These are phyloP conservation scores for Picochlorum sp. DNA, from an alignment of 139 green algal genomes.

Conservation along the genomic window DNA sequence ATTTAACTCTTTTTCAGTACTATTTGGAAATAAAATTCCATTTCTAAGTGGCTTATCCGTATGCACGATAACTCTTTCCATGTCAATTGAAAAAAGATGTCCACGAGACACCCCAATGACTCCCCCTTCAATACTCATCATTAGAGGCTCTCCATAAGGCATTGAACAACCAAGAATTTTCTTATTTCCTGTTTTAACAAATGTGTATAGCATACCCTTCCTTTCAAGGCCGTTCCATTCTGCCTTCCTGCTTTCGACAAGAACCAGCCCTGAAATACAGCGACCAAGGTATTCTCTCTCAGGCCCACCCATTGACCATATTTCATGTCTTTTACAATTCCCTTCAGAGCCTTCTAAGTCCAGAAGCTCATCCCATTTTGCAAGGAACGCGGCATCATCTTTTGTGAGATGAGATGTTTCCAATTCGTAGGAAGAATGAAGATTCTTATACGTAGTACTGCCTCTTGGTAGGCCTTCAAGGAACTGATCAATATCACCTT, in stretches of 20 bases:
- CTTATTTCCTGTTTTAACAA: background rate
- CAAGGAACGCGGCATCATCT: conserved; percentile 39
- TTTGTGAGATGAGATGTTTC: conserved; percentile 22
- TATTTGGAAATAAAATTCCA: conserved; percentile 3
- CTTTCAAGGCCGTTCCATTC: background rate
- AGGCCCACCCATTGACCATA: conserved; percentile 48
- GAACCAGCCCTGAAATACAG: conserved; percentile 36
- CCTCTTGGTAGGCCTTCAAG: conserved; percentile 19
- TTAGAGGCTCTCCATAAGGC: conserved; percentile 37
- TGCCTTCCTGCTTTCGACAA: background rate
- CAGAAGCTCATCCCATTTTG: conserved; percentile 54
- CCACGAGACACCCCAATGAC: conserved; percentile 16
- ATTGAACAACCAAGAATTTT: background rate
- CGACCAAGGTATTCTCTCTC: conserved; percentile 42
- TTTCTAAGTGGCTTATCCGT: conserved; percentile 17
- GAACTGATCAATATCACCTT: conserved; percentile 9
- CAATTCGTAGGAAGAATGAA: conserved; percentile 3
- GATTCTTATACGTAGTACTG: background rate
- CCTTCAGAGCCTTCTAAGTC: conserved; percentile 19
- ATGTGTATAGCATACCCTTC: conserved; percentile 13
- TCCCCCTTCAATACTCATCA: conserved; percentile 60
- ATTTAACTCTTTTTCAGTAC: background rate
- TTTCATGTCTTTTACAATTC: conserved; percentile 31
- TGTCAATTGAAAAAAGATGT: conserved; percentile 2
- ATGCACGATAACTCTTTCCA: conserved; percentile 14